Evolutionary conservation across 2,329 filamentous ascomycete species (phyloP), one percentile per base, ranked within the genome.

Genomic region (Zasmidium citrigriseum): DNA sequence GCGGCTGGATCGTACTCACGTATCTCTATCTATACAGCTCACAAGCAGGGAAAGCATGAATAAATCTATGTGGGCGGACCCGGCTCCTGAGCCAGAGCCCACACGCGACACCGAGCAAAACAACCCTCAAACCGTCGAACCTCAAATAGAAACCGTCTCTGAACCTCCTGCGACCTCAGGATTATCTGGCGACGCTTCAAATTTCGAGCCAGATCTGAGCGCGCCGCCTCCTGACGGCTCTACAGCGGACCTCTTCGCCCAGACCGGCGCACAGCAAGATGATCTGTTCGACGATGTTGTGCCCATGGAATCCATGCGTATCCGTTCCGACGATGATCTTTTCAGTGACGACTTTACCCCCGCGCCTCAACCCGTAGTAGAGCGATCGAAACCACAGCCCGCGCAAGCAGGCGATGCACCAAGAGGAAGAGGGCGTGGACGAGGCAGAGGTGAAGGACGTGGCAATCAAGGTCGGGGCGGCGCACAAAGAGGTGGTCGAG

Each of bases 291-390:
- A 70, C 59, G 72, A 73, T 61, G 64, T 71, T 18, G 61, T 68
- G n/a, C 65, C 70, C 14, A 52, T 62, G 7, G 75, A 79, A 23
- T 79, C 79, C 49, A 79, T 79, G 65, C 78, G 80, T 57, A 79
- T 80, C 1, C 77, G 78, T n/a, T 74, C 76, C 41, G 77, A 78
- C 45, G 79, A 82, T 59, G 79, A 82, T 61, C 72, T 81, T 3
- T 81, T 81, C 68, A 79, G 78, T 65, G 78, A 82, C 55, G 79
- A 81, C 65, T 80, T 81, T 61, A 79, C 73, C 7, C 79, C 79
- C 11, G 73, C 78, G 7, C 68, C 76, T 34, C 73, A 80, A 51
- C 75, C 77, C 2, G 68, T 77, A 10, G 70, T 77, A 1, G 41
- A 65, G 53, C 52, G 51, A 29, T 48, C 61, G 12, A 45, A 54